Base-by-base conservation (phyloP, 2,329 filamentous ascomycete species). In the Zymoseptoria pseudotritici region DNA sequence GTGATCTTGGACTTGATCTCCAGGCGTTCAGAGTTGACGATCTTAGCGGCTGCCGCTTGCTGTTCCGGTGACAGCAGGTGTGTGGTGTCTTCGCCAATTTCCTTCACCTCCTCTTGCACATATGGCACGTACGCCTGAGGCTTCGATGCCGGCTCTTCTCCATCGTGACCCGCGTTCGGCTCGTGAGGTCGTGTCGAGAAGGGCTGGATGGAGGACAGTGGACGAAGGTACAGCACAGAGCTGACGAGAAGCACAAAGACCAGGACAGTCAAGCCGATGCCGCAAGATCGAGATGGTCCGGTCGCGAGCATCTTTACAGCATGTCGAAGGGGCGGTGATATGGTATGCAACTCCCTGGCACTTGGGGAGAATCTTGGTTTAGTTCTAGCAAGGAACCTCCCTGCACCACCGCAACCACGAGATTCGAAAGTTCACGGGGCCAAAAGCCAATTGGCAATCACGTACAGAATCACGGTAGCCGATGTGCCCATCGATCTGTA, bases 1-100 rank as follows among this genome's bases (percentile, higher is more conserved):
- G 58, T 59, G 54, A 59, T 59, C 19, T 53, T 46, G 36, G 36
- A 46, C 17, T n/a, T 46, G 36, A 46, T 17, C 36, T 46, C 11
- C 11, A 46, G 36, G 11, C 36, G 36, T 46, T 46, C 13, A 46
- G 36, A 46, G 36, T 46, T 46, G 36, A 46, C 36, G 7, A 46
- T 46, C 4, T 46, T 17, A 2, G 36, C 36, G 36, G 36, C 36
- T 46, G 36, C 36, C 4, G 36, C 36, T 46, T 46, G 36, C 4
- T 46, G 36, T 46, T 46, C 36, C 6, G 36, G 36, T n/a, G 36
- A 17, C 36, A 46, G 17, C 36, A 46, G 36, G 13, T 46, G 36
- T 46, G 36, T 46, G 36, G 36, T 46, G 17, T 46, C 36, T 46
- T 46, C 36, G 17, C 36, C 36, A n/a, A 46, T 46, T 7, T 46